Evolutionary conservation across 768 basidiomycete species (phyloP).

Genomic region (Tephrocybe rancida): DNA sequence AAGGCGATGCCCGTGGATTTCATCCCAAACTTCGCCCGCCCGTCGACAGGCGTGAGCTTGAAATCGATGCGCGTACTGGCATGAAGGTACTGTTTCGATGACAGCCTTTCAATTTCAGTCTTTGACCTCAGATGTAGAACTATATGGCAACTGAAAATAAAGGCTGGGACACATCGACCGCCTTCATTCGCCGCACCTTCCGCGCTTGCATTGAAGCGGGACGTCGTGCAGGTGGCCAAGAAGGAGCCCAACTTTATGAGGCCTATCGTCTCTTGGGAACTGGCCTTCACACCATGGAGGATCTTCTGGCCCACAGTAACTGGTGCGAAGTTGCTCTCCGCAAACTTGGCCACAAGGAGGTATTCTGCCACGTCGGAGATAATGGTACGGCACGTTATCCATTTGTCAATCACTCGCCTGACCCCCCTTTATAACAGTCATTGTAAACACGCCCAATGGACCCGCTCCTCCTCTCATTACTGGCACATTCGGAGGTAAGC

Average conservation of each 20-base stretch:
- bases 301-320: slow-evolving; percentile 78
- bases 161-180: slow-evolving; percentile 77
- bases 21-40: slow-evolving; percentile 78
- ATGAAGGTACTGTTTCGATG: slow-evolving; percentile 62
- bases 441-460: slow-evolving; percentile 55
- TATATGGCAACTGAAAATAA: slow-evolving; percentile 75
- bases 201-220: slow-evolving; percentile 68
- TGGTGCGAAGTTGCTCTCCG: slow-evolving; percentile 77
- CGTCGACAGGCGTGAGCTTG: slow-evolving; percentile 69
- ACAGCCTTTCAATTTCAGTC: background rate
- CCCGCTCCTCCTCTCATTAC: slow-evolving; percentile 65
- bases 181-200: slow-evolving; percentile 64
- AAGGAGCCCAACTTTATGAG: slow-evolving; percentile 60
- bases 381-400: slow-evolving; percentile 32
- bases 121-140: slow-evolving; percentile 44
- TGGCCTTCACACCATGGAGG: slow-evolving; percentile 70
- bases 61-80: slow-evolving; percentile 74
- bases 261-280: slow-evolving; percentile 74
- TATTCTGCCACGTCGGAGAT: slow-evolving; percentile 83
- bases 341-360: slow-evolving; percentile 67
- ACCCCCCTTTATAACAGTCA: slow-evolving; percentile 25
- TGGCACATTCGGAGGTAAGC: slow-evolving; percentile 62
- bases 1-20: slow-evolving; percentile 70
- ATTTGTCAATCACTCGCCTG: background rate
- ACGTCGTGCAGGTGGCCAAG: slow-evolving; percentile 54